Base-by-base conservation (phyloP, 2,329 filamentous ascomycete species). In the Microcyclospora tardicrescens region DNA sequence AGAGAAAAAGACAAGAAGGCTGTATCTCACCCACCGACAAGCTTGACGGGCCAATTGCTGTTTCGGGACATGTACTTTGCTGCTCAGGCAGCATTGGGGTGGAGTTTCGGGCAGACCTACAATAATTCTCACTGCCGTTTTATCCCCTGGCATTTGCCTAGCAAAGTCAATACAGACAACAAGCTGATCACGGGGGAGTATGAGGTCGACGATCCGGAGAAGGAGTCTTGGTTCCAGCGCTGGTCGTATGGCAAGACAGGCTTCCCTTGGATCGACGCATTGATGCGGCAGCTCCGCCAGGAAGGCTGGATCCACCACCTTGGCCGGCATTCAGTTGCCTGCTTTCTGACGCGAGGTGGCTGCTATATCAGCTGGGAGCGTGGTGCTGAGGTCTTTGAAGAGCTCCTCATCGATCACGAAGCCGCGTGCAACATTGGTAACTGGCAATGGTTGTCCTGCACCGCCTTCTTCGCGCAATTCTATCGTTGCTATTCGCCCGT, bases 1-100 rank as follows among this genome's bases (percentile, higher is more conserved):
- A 75, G 74, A 49, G 70, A 71, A 28, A 67, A 66, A 2, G 72
- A 72, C 2, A 79, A 75, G 6, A 63, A 66, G 16, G 38, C 51
- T 10, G 61, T 63, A 2, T 68, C 68, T 0, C 48, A 61, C 2
- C 75, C 79, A 1, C 82, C 82, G 0, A 75, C 74, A n/a, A 81
- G 75, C 43, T 58, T 87, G 12, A 77, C 71, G 0, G 82, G 82
- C 2, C 82, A 87, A 49, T 60, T 87, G 1, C 64, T 85, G 10
- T 87, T 87, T 57, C 70, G 82, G 12, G 82, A 87, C 54, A 87
- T 87, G 82, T 87, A 86, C 59, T 86, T 87, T 49, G 81, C 73
- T 11, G 81, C 81, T 0, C 81, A 87, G 54, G 79, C 81, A 1
- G 69, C 73, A 0, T 62, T 85, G 1, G 81, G 81, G 0, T 65